Percentiles rank a stretch among this genome's conserved stretches.
Evolutionary conservation across 2,329 filamentous ascomycete genomes (phyloP).

Genomic region (Mariannaea sp.): DNA sequence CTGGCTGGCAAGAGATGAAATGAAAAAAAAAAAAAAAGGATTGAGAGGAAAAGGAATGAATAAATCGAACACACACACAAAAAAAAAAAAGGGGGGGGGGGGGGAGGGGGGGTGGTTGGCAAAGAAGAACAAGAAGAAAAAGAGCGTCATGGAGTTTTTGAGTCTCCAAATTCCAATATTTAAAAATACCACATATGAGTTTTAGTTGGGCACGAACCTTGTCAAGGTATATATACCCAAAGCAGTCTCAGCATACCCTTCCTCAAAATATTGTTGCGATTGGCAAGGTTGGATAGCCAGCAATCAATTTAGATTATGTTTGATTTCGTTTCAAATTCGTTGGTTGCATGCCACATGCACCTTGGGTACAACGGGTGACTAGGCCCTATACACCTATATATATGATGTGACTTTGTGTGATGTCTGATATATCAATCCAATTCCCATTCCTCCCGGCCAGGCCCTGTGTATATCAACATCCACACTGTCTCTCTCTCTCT

Average conservation of each 20-base stretch:
- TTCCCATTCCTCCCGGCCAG: too few species aligned
- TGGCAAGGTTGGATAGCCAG: neutral
- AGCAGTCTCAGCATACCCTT: neutral
- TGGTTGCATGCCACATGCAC: too few species aligned
- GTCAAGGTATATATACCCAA: too few species aligned
- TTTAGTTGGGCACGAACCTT: too few species aligned
- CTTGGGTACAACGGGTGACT: neutral
- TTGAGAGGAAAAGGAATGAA: too few species aligned
- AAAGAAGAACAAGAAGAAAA: neutral
- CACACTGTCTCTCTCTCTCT: too few species aligned
- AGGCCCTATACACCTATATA: neutral
- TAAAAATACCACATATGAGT: too few species aligned
- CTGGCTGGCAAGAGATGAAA: conserved; percentile 2
- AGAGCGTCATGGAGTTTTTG: neutral
- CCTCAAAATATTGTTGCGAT: neutral
- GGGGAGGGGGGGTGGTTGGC: conserved; percentile 32
- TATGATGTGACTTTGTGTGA: conserved; percentile 6
- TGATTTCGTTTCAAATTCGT: neutral
- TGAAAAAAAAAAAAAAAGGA: neutral
- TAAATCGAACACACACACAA: too few species aligned
- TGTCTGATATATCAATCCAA: conserved; percentile 8
- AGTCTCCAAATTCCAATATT: too few species aligned
- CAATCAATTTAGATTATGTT: neutral
- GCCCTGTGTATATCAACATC: too few species aligned
- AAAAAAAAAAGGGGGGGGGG: neutral